phyloP scores from a whole-genome alignment of 306 rosid species.

The Inga oerstediana region DNA sequence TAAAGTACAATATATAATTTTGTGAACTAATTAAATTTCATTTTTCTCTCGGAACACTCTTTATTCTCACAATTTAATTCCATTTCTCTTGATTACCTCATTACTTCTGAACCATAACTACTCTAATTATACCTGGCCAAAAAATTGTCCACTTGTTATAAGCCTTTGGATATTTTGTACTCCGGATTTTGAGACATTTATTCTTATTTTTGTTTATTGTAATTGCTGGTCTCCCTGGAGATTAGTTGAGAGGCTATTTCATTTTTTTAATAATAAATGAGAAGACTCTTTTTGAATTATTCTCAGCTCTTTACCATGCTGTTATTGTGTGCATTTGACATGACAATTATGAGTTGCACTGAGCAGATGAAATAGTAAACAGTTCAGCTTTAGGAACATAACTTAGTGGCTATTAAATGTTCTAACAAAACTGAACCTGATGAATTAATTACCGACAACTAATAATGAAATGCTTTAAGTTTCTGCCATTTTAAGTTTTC shows the following conservation, averaged over 20 bases:
- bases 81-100: background rate
- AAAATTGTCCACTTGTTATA: background rate
- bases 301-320: background rate
- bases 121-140: background rate
- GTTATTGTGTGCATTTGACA: constrained; percentile 17
- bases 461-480: background rate
- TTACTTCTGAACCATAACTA: background rate
- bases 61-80: constrained; percentile 8
- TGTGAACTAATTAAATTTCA: background rate
- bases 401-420: background rate
- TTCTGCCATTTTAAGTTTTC: background rate
- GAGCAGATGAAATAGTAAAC: constrained; percentile 8
- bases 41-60: background rate
- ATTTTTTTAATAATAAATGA: constrained; percentile 2
- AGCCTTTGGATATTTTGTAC: background rate
- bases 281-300: constrained; percentile 5
- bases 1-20: background rate
- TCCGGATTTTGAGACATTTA: background rate
- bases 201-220: constrained; percentile 15
- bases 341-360: background rate
- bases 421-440: constrained; percentile 25
- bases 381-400: background rate
- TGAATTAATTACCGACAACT: background rate
- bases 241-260: constrained; percentile 17
- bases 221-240: constrained; percentile 12